These are phyloP conservation scores for Acrocalymma vagum DNA, from an alignment of 2,329 filamentous ascomycete genomes.

Conservation along the genomic window DNA sequence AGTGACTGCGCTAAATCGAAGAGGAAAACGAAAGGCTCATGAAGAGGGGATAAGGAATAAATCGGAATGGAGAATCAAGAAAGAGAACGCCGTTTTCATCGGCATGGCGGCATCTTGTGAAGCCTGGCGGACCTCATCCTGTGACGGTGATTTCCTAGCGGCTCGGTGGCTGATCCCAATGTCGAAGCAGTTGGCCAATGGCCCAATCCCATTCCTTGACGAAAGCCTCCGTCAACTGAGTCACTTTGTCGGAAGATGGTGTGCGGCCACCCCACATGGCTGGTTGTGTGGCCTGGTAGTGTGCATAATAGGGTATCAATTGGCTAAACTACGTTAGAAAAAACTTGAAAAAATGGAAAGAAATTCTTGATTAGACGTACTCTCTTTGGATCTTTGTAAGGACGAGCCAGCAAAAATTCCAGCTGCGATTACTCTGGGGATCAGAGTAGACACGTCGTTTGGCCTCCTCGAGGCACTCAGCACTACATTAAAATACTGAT, in stretches of 20 bases:
- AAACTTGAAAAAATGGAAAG: background rate
- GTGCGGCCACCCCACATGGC: conserved; percentile 74
- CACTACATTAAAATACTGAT: conserved; percentile 48
- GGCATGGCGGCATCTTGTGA: too few species aligned
- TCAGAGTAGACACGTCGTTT: conserved; percentile 70
- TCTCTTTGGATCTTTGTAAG: conserved; percentile 71
- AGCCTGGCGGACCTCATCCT: too few species aligned
- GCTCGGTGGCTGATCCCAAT: conserved; percentile 69
- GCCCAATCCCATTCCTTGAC: conserved; percentile 73
- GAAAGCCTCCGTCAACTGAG: conserved; percentile 69
- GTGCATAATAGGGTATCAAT: conserved; percentile 69
- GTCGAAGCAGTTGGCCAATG: conserved; percentile 70
- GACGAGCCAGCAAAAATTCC: conserved; percentile 80
- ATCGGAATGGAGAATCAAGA: too few species aligned
- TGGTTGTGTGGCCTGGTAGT: conserved; percentile 66
- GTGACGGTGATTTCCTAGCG: too few species aligned
- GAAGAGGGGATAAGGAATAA: too few species aligned
- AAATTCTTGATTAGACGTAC: conserved; percentile 54
- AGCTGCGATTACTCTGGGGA: conserved; percentile 72
- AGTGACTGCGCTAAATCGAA: too few species aligned
- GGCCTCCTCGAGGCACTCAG: conserved; percentile 71
- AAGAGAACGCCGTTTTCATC: too few species aligned
- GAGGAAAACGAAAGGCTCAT: too few species aligned
- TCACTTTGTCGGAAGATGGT: conserved; percentile 65
- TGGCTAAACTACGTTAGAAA: conserved; percentile 53